These are phyloP conservation scores for Ceratopteris richardii DNA, from an alignment of 75 land plant species.

Conservation along the genomic window DNA sequence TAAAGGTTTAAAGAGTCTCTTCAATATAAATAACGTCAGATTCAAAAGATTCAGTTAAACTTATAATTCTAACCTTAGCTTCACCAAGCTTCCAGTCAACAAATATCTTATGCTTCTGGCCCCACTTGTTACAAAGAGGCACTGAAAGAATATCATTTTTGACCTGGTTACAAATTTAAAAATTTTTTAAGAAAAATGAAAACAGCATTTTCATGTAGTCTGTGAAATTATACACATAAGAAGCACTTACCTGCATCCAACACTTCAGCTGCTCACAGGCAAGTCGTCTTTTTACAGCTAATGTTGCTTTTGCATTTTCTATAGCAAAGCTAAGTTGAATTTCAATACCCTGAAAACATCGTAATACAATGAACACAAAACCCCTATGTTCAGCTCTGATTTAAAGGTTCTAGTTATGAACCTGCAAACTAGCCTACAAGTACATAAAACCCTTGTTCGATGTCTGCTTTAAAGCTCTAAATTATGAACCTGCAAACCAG, in stretches of 20 bases:
- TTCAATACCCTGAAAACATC: constrained; percentile 52
- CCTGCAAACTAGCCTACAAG: no score
- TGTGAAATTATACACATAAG: neutral
- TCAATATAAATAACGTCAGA: no score
- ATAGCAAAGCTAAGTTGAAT: constrained; percentile 93
- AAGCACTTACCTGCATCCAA: constrained; percentile 70
- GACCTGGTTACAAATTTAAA: constrained; percentile 11
- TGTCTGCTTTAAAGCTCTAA: no score
- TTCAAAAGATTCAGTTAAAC: neutral
- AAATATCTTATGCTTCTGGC: constrained; percentile 71
- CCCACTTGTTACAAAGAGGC: constrained; percentile 51
- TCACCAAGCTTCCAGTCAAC: constrained; percentile 81
- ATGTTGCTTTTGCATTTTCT: constrained; percentile 83
- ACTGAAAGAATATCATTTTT: constrained; percentile 9
- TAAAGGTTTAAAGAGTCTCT: neutral
- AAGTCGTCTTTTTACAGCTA: constrained; percentile 89
- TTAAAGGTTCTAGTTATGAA: no score
- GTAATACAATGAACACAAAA: constrained; percentile 1
- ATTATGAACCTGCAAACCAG: no score
- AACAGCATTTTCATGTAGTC: no score
- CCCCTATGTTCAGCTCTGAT: no score
- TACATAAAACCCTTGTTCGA: no score
- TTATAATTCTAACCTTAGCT: constrained; percentile 61
- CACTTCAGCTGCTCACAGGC: constrained; percentile 93
- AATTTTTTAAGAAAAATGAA: no score